Evolutionary conservation across 768 basidiomycete genomes (phyloP).

Genomic region (Chalciporus chontae): DNA sequence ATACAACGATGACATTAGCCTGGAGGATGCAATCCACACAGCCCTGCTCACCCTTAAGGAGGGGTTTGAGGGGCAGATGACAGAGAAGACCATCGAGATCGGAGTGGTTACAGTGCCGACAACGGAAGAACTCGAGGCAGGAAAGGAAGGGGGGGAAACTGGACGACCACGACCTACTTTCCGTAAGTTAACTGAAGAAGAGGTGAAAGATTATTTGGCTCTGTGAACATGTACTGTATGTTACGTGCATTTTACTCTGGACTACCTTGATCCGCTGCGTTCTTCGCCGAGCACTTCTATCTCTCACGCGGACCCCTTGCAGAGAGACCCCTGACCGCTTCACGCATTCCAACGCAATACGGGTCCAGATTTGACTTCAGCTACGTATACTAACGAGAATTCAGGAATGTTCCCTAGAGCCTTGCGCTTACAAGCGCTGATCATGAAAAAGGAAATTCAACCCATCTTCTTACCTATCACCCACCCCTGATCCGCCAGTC

Average conservation of each 20-base stretch:
- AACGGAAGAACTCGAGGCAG: constrained; percentile 50
- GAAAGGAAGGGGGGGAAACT: constrained; percentile 64
- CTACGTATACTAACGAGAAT: constrained; percentile 6
- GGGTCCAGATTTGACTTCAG: constrained; percentile 6
- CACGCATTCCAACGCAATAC: constrained; percentile 1
- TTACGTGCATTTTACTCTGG: constrained; percentile 30
- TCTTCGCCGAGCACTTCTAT: constrained; percentile 15
- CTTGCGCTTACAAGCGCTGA: constrained; percentile 17
- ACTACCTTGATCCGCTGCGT: constrained; percentile 6
- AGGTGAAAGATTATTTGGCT: constrained; percentile 93
- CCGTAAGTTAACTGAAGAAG: constrained; percentile 93
- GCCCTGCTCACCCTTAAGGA: constrained; percentile 97
- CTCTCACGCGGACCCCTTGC: constrained; percentile 10
- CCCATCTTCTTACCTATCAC: constrained; percentile 15
- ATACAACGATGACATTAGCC: constrained; percentile 98
- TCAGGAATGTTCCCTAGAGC: constrained; percentile 6
- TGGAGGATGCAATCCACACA: constrained; percentile 99
- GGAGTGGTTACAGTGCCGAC: constrained; percentile 93
- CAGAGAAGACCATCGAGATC: constrained; percentile 99
- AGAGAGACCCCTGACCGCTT: constrained; percentile 4
- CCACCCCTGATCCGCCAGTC: constrained; percentile 28
- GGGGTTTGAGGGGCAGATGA: constrained; percentile 99
- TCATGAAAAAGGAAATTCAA: constrained; percentile 28
- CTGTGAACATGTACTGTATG: constrained; percentile 48
- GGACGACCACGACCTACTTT: constrained; percentile 83